Base-by-base conservation (phyloP, 441 rosid species). In the Pelargonium australe region DNA sequence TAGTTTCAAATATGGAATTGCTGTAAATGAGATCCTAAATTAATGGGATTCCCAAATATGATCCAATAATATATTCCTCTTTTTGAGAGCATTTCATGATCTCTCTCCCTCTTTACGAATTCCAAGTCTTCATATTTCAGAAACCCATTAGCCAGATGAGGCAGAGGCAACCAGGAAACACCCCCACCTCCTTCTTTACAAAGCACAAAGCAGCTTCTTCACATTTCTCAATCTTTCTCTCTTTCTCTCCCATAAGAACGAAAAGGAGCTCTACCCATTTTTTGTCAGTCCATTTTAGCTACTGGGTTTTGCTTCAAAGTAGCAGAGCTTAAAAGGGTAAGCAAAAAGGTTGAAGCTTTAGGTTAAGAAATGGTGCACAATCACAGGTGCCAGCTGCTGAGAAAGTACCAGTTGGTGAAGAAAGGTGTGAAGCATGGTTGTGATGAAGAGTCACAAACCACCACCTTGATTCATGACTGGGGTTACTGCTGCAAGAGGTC, bases 341-440 rank as follows among this genome's bases (percentile, higher is more conserved):
- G 45, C 16, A 19, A 12, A 60, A 40, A 70, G 10, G 10, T 68
- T 8, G 23, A 62, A 62, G 25, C 64, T 55, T 68, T 64, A n/a
- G 31, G 1, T 5, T 14, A 10, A n/a, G 43, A 70, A 47, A 85
- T 85, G 91, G 87, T 74, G 77, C 76, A 76, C 58, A 66, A 76
- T 72, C 83, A 81, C 67, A 75, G 93, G 49, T 74, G 41, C 55
- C 79, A 77, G 77, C 81, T 74, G 70, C 51, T 71, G 75, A 81
- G 74, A 51, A 58, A 58, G 63, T 58, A 58, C 31, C 63, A 58
- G 34, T 13, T 58, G 31, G 12, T 58, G 63, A 58, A 11, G 63
- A 85, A 81, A 68, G 82, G 72, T 12, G 86, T 77, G 17, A 65
- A 70, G 55, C 72, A 72, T 10, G 64, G 65, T 17, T 8, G 13